These are phyloP conservation scores for Oryza australiensis DNA, from an alignment of 176 grass and related monocot species.

Conservation along the genomic window DNA sequence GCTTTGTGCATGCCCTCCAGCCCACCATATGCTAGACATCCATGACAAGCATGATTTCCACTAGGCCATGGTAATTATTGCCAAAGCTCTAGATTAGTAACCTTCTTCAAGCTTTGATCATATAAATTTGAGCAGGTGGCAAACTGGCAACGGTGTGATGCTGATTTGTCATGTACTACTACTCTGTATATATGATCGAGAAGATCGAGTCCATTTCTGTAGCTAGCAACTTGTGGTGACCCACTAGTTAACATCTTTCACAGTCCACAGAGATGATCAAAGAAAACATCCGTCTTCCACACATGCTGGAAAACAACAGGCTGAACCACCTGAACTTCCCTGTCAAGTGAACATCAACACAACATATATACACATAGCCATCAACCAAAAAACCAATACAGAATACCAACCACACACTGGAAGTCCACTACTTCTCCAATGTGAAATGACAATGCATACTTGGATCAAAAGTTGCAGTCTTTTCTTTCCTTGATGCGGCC, in stretches of 20 bases:
- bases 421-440: neutral
- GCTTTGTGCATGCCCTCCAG: neutral
- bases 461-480: neutral
- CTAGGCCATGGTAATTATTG: neutral
- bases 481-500: conserved; percentile 18
- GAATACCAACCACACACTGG: neutral
- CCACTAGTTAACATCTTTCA: neutral
- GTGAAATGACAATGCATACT: neutral
- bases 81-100: neutral
- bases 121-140: neutral
- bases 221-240: neutral
- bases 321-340: conserved; percentile 17
- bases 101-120: neutral
- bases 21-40: neutral
- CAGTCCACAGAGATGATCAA: neutral
- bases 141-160: neutral
- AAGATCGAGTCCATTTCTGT: conserved; percentile 1
- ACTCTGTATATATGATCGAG: neutral
- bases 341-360: neutral
- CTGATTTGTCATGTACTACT: neutral
- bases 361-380: neutral
- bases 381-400: neutral
- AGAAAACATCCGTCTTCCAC: neutral
- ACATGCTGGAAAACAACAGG: conserved; percentile 13
- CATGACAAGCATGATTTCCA: neutral